Percentiles rank a stretch among this genome's conserved stretches.
These are phyloP conservation scores for Metschnikowia peoriensis DNA, from an alignment of 805 yeast species.

Conservation along the genomic window DNA sequence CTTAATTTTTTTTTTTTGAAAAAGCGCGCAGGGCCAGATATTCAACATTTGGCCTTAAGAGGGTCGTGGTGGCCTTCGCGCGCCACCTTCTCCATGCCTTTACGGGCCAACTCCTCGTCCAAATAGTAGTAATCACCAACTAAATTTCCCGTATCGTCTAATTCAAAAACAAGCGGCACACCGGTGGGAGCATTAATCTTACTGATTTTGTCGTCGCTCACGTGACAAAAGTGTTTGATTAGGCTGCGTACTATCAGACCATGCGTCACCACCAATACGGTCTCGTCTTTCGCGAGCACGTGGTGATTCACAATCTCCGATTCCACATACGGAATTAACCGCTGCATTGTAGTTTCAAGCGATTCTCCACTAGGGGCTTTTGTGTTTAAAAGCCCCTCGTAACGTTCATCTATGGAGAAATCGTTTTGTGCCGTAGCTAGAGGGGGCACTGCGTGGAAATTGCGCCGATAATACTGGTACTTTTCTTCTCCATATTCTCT, in stretches of 20 bases:
- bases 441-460: slow-evolving; percentile 40
- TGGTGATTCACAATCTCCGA: slow-evolving; percentile 27
- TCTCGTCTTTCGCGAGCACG: slow-evolving; percentile 24
- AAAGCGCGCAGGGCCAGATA: not conserved
- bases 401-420: slow-evolving; percentile 35
- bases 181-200: slow-evolving; percentile 45
- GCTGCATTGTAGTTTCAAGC: slow-evolving; percentile 36
- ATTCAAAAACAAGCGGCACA: slow-evolving; percentile 42
- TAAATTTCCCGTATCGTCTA: slow-evolving; percentile 29
- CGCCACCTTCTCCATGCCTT: slow-evolving; percentile 31
- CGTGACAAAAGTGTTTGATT: slow-evolving; percentile 35
- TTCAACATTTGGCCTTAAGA: slow-evolving; percentile 1
- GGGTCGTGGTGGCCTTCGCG: slow-evolving; percentile 17
- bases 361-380: slow-evolving; percentile 40
- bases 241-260: slow-evolving; percentile 43
- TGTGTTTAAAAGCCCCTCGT: slow-evolving; percentile 24
- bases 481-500: slow-evolving; percentile 35
- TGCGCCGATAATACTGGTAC: slow-evolving; percentile 38
- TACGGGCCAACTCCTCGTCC: slow-evolving; percentile 39
- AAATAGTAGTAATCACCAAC: slow-evolving; percentile 35
- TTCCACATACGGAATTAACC: slow-evolving; percentile 38
- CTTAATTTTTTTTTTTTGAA: too few species aligned
- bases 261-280: slow-evolving; percentile 41
- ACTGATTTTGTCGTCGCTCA: slow-evolving; percentile 38
- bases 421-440: slow-evolving; percentile 27